Evolutionary conservation across 2,329 filamentous ascomycete species (phyloP).

Genomic region (Colletotrichum cuscutae): DNA sequence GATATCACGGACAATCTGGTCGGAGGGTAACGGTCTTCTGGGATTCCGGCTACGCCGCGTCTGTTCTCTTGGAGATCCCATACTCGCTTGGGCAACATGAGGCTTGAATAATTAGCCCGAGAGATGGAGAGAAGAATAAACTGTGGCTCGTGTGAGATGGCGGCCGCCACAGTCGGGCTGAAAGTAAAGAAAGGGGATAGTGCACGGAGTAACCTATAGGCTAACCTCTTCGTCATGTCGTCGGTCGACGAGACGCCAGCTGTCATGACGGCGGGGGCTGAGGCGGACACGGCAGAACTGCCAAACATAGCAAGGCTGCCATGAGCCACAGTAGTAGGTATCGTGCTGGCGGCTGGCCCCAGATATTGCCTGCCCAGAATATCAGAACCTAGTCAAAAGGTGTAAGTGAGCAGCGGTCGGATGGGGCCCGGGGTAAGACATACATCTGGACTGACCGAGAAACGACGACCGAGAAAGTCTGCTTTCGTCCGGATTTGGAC

Average conservation of each 20-base stretch:
- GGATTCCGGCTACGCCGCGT: constrained; percentile 1
- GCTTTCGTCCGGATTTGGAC: constrained; percentile 22
- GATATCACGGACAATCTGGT: constrained; percentile 12
- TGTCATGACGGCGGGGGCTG: constrained; percentile 33
- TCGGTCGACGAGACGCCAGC: not conserved
- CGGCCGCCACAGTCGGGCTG: constrained; percentile 24
- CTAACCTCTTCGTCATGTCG: not conserved
- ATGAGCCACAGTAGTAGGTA: not conserved
- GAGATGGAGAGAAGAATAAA: not conserved
- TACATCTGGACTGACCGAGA: constrained; percentile 4
- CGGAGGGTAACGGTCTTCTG: constrained; percentile 1
- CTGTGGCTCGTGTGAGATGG: constrained; percentile 24
- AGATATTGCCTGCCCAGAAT: constrained; percentile 21
- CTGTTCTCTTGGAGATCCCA: not conserved
- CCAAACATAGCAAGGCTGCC: constrained; percentile 16
- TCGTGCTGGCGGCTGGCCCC: not conserved
- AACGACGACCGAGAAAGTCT: constrained; percentile 10
- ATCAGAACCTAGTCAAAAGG: not conserved
- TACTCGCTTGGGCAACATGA: not conserved
- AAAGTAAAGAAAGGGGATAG: not conserved
- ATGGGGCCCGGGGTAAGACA: constrained; percentile 16
- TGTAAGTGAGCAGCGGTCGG: not conserved
- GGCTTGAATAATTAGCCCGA: not conserved
- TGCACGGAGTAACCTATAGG: not conserved
- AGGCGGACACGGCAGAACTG: not conserved